Conservation (phyloP, 1,284 basidiomycete genomes). For the Trametes polyzona region DNA sequence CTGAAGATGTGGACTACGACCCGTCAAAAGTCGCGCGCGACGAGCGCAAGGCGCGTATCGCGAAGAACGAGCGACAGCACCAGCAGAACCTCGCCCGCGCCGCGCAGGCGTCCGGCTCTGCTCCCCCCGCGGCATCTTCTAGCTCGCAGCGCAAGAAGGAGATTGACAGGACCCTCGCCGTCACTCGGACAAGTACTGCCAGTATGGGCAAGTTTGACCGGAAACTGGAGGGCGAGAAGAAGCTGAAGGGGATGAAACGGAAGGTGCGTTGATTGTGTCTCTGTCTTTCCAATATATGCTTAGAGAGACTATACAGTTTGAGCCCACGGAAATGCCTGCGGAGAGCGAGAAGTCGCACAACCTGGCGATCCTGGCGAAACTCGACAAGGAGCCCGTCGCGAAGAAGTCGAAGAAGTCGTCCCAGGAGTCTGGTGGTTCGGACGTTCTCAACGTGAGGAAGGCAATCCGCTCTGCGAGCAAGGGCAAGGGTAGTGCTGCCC, state of each 20-base stretch:
- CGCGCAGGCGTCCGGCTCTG: slow-evolving; percentile 30
- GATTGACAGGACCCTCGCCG: slow-evolving; percentile 79
- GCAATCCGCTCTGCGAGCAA: slow-evolving; percentile 81
- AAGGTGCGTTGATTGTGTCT: slow-evolving; percentile 76
- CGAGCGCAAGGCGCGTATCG: slow-evolving; percentile 78
- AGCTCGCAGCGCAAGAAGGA: slow-evolving; percentile 63
- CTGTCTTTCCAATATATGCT: no score
- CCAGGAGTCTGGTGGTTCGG: slow-evolving; percentile 50
- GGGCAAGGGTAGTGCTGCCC: slow-evolving; percentile 63
- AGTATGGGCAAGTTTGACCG: slow-evolving; percentile 94
- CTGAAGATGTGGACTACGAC: slow-evolving; percentile 72
- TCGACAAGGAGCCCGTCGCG: slow-evolving; percentile 61
- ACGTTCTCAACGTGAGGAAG: slow-evolving; percentile 82
- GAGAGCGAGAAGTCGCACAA: slow-evolving; percentile 74
- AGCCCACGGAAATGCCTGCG: slow-evolving; percentile 72
- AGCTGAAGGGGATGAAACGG: slow-evolving; percentile 86
- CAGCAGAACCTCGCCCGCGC: slow-evolving; percentile 80
- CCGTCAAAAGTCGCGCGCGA: slow-evolving; percentile 78
- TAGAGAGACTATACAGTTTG: slow-evolving; percentile 58
- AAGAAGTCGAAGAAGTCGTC: slow-evolving; percentile 59
- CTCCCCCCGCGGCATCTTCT: slow-evolving; percentile 32
- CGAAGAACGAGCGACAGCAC: slow-evolving; percentile 87
- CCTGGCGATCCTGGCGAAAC: slow-evolving; percentile 74
- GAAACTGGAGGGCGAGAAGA: slow-evolving; percentile 89
- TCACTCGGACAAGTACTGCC: slow-evolving; percentile 86